phyloP scores from a whole-genome alignment of 495 filamentous ascomycete species.

The Melanomma pulvis-pyrius region DNA sequence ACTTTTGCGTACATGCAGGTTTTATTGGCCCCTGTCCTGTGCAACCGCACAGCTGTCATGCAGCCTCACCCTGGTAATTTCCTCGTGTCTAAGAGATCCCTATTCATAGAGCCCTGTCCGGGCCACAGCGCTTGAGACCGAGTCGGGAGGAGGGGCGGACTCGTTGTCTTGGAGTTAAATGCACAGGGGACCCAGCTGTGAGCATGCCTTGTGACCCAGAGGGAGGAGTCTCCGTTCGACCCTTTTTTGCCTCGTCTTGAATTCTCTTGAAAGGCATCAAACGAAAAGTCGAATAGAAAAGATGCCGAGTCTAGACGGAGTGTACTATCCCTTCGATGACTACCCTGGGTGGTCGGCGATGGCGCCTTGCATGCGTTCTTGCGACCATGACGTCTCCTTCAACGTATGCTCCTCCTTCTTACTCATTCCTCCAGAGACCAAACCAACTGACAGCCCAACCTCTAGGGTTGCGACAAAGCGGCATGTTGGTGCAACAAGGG shows the following conservation, averaged over 20 bases:
- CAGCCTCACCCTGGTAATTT: neutral
- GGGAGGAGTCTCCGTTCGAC: too few species aligned
- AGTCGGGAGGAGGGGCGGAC: neutral
- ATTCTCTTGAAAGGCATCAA: neutral
- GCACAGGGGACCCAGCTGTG: neutral
- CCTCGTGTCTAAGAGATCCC: slow-evolving; percentile 12
- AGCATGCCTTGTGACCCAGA: neutral
- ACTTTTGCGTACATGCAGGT: neutral
- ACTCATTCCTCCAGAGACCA: neutral
- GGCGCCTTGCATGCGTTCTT: slow-evolving; percentile 24
- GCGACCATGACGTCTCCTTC: slow-evolving; percentile 8
- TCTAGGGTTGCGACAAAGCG: slow-evolving; percentile 16
- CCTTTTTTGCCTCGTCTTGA: neutral
- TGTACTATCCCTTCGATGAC: slow-evolving; percentile 4
- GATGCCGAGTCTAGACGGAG: slow-evolving; percentile 15
- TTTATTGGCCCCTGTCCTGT: too few species aligned
- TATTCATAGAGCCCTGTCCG: neutral
- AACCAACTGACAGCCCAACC: neutral
- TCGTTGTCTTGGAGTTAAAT: neutral
- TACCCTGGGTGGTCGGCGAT: slow-evolving; percentile 3
- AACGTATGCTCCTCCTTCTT: slow-evolving; percentile 5
- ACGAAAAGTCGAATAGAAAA: neutral
- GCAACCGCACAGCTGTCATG: too few species aligned
- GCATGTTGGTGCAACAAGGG: slow-evolving; percentile 28
- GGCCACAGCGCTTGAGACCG: neutral